Percentiles rank a stretch among this genome's conserved stretches.
These are phyloP conservation scores for Fraxinus angustifolia DNA, from an alignment of 305 asterid species.

Conservation along the genomic window DNA sequence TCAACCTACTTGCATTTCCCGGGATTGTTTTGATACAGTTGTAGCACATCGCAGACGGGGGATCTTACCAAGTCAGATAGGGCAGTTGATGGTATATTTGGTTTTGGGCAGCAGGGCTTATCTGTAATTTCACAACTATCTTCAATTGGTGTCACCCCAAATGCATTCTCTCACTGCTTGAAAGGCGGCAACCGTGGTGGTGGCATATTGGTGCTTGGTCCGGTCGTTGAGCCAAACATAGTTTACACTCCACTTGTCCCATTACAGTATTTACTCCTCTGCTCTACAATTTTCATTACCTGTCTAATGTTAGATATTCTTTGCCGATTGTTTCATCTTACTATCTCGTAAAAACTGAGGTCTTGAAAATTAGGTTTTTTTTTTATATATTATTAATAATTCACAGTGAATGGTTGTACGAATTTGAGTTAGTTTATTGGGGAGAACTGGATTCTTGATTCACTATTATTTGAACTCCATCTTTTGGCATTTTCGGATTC, in stretches of 20 bases:
- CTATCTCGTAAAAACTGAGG: background rate
- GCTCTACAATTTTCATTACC: background rate
- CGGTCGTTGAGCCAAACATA: slow-evolving; percentile 11
- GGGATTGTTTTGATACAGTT: slow-evolving; percentile 31
- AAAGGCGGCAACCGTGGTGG: background rate
- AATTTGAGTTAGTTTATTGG: background rate
- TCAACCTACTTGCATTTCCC: slow-evolving; percentile 10
- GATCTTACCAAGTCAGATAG: slow-evolving; percentile 50
- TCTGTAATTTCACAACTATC: slow-evolving; percentile 15
- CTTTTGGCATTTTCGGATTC: background rate
- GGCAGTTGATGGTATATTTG: slow-evolving; percentile 40
- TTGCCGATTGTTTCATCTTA: background rate
- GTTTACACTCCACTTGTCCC: background rate
- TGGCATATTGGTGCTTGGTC: slow-evolving; percentile 20
- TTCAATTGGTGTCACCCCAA: background rate
- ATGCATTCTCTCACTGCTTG: slow-evolving; percentile 20
- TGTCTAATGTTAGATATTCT: background rate
- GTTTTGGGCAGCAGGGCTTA: slow-evolving; percentile 11
- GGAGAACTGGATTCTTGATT: background rate
- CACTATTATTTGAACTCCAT: background rate
- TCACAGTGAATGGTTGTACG: background rate
- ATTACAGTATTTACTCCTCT: slow-evolving; percentile 37
- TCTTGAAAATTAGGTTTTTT: background rate
- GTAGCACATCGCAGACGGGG: slow-evolving; percentile 52
- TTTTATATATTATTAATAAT: background rate